phyloP scores from a whole-genome alignment of 257 asterid genomes.

The Nicotiana paniculata region DNA sequence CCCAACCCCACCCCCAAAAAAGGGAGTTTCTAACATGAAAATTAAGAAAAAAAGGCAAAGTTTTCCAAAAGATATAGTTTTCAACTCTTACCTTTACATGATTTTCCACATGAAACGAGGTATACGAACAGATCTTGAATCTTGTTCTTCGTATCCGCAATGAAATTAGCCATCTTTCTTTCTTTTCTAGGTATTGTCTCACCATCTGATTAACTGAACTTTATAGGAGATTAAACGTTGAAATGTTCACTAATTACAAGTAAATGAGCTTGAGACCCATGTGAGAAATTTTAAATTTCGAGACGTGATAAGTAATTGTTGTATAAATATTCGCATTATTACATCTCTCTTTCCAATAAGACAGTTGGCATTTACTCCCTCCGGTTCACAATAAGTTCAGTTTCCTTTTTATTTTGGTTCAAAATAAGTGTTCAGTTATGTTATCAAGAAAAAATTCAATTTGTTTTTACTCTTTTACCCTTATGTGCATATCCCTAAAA shows the following conservation, averaged over 20 bases:
- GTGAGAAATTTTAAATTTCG: neutral
- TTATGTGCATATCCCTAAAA: too few relatives aligned
- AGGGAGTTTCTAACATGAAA: neutral
- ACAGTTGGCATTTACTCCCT: neutral
- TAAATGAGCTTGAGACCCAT: neutral
- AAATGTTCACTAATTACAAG: neutral
- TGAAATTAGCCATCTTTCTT: neutral
- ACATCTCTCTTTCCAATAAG: neutral
- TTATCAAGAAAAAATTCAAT: too few relatives aligned
- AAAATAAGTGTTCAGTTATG: too few relatives aligned
- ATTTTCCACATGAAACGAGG: slow-evolving; percentile 1
- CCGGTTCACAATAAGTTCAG: too few relatives aligned
- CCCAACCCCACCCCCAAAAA: neutral
- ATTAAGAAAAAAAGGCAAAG: neutral
- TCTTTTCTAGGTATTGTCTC: neutral
- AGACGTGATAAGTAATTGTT: neutral
- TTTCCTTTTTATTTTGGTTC: too few relatives aligned
- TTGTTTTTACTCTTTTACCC: too few relatives aligned
- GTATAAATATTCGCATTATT: neutral
- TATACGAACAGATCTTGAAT: neutral
- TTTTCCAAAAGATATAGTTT: neutral
- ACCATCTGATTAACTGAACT: neutral
- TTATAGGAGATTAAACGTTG: neutral
- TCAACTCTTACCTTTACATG: neutral
- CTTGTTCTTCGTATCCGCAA: neutral